Conservation (phyloP, 2,329 filamentous ascomycete genomes). For the Malbranchea cinnamomea region DNA sequence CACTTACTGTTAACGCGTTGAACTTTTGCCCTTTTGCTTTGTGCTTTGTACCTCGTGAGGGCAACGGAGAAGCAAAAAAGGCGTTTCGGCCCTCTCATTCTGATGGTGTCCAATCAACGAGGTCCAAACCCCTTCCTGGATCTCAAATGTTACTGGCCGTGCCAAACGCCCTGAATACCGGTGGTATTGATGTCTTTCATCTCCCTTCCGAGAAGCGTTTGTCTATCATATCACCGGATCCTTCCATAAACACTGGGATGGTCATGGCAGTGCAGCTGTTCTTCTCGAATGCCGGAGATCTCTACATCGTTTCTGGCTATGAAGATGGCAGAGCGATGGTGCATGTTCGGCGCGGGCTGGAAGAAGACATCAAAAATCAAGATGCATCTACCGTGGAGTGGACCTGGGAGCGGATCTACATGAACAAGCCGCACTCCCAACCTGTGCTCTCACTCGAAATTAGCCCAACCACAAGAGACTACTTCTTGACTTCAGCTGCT, state of each 20-base stretch:
- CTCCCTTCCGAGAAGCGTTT: slow-evolving; percentile 61
- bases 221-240: slow-evolving; percentile 39
- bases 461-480: slow-evolving; percentile 30
- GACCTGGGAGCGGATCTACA: slow-evolving; percentile 45
- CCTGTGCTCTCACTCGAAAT: slow-evolving; percentile 64
- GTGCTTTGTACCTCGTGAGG: slow-evolving; percentile 32
- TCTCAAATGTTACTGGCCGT: slow-evolving; percentile 48
- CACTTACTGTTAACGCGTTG: slow-evolving; percentile 75
- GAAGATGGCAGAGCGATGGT: slow-evolving; percentile 69
- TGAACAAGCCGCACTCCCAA: slow-evolving; percentile 55
- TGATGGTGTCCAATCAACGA: neutral
- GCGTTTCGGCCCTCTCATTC: neutral
- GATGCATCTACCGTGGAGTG: slow-evolving; percentile 15
- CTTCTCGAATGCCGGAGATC: slow-evolving; percentile 25
- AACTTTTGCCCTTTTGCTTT: slow-evolving; percentile 83
- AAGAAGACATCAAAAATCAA: slow-evolving; percentile 14
- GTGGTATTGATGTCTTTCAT: slow-evolving; percentile 70
- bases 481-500: slow-evolving; percentile 67
- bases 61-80: neutral
- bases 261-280: slow-evolving; percentile 66
- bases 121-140: neutral
- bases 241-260: slow-evolving; percentile 46
- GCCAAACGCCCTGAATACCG: slow-evolving; percentile 60
- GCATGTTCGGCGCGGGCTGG: slow-evolving; percentile 35
- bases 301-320: slow-evolving; percentile 62